Evolutionary conservation across 805 yeast genomes (phyloP).

Genomic region (Yamadazyma takamatsuzukensis): DNA sequence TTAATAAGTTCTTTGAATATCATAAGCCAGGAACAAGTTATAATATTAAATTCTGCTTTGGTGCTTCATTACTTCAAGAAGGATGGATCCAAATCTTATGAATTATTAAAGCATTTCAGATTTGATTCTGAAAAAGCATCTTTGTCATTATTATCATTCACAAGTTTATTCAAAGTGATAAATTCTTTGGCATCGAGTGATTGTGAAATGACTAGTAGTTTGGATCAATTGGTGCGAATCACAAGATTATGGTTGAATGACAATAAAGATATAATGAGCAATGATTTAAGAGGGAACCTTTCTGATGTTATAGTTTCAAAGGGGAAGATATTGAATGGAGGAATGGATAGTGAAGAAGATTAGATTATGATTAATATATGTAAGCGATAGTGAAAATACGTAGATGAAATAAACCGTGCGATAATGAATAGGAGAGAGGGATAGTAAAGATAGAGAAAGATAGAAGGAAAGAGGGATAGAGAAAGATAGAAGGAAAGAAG

Average conservation of each 20-base stretch:
- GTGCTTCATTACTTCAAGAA: slow-evolving; percentile 19
- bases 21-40: slow-evolving; percentile 30
- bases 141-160: slow-evolving; percentile 30
- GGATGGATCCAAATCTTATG: slow-evolving; percentile 15
- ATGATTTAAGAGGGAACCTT: slow-evolving; percentile 22
- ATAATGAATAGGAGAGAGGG: too few relatives aligned
- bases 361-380: too few relatives aligned
- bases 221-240: slow-evolving; percentile 25
- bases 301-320: slow-evolving; percentile 28
- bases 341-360: too few relatives aligned
- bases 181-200: slow-evolving; percentile 6
- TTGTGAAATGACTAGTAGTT: slow-evolving; percentile 16
- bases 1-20: slow-evolving; percentile 29
- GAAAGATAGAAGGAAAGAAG: too few relatives aligned
- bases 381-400: too few relatives aligned
- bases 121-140: slow-evolving; percentile 12
- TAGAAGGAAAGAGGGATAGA: too few relatives aligned
- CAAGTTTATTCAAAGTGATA: slow-evolving; percentile 23
- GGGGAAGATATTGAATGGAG: slow-evolving; percentile 30
- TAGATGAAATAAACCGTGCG: too few relatives aligned
- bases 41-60: slow-evolving; percentile 26
- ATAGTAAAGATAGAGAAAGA: too few relatives aligned
- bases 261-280: slow-evolving; percentile 17
- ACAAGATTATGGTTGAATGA: slow-evolving; percentile 30
- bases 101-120: slow-evolving; percentile 23